Evolutionary conservation across 495 filamentous ascomycete genomes (phyloP), one percentile per base, ranked within the genome.

Genomic region (Penicillium maclennaniae): DNA sequence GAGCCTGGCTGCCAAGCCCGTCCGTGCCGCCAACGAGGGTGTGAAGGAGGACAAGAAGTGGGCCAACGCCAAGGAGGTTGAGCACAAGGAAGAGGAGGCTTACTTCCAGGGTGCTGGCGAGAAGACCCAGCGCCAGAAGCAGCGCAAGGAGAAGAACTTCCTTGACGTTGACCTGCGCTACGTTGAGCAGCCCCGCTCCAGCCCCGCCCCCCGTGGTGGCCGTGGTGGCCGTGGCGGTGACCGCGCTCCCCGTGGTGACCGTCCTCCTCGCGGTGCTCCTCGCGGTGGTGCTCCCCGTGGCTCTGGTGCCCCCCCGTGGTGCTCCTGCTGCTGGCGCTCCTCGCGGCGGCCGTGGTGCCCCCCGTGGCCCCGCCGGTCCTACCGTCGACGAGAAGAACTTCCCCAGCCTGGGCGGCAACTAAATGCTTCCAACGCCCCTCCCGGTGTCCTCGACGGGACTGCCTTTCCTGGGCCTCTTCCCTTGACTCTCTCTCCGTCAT

Each of bases 1-100:
- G 54, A 82, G 83, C 59, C 86, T 98, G 53, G 85, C 84, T 65
- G 73, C 76, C 36, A 81, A 83, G 59, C 79, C 87, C 55, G 80
- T 85, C 53, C 90, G 92, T 73, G 83, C 91, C 75, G 80, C 93
- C 65, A 97, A 96, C 77, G 92, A 96, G 76, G 93, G 91, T 63
- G 75, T 67, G 75, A 87, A 88, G 78, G 63, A 76, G 55, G 84
- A 90, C 72, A 92, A 92, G 81, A 95, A 97, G 81, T 96, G 90
- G 88, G 87, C 87, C 56, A 77, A 81, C 52, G 90, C 91, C 65
- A 92, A 89, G 77, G 78, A 88, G 53, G 68, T 97, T 53, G 67
- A 73, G 69, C 87, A 84, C 42, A 82, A 91, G 46, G 78, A 82
- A 23, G 84, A 87, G 53, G 85, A 87, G 38, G 79, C 79, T 52